These are phyloP conservation scores for Endotrypanum monterogeii DNA, from an alignment of 208 protist genomes.

Conservation along the genomic window DNA sequence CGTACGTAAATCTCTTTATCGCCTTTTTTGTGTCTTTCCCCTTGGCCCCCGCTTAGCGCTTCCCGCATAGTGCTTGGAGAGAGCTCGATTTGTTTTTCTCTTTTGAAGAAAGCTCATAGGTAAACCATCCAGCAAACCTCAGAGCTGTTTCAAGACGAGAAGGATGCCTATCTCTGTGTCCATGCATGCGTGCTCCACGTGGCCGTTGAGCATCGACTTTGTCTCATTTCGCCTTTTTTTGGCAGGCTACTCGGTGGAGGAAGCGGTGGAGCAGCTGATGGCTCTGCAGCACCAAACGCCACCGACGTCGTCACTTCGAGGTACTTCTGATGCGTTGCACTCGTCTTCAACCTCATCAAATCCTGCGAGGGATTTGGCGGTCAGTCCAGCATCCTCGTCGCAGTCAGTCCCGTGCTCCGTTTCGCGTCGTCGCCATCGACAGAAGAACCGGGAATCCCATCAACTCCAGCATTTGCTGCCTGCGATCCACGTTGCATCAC, in stretches of 20 bases:
- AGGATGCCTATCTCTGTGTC: conserved; percentile 57
- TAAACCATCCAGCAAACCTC: background rate
- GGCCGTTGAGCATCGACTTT: conserved; percentile 77
- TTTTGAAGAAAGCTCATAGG: background rate
- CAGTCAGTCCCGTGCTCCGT: background rate
- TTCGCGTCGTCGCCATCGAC: background rate
- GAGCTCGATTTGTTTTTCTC: background rate
- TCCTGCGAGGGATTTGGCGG: background rate
- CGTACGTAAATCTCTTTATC: too few relatives aligned
- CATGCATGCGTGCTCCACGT: conserved; percentile 73
- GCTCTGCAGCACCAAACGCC: conserved; percentile 16
- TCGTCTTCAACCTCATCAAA: conserved; percentile 9
- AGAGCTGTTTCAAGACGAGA: background rate
- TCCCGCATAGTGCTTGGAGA: too few relatives aligned
- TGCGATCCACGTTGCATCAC: background rate
- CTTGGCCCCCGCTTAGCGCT: too few relatives aligned
- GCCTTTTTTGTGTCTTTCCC: background rate
- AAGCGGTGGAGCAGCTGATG: conserved; percentile 65
- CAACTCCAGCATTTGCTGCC: background rate
- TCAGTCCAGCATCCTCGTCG: conserved; percentile 5
- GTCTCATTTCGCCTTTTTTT: conserved; percentile 63
- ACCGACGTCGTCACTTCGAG: background rate
- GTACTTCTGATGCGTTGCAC: conserved; percentile 8
- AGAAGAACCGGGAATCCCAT: background rate
- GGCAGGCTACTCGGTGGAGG: conserved; percentile 67